phyloP scores from a whole-genome alignment of 169 alveolate species.

The Plasmodium reichenowi region DNA sequence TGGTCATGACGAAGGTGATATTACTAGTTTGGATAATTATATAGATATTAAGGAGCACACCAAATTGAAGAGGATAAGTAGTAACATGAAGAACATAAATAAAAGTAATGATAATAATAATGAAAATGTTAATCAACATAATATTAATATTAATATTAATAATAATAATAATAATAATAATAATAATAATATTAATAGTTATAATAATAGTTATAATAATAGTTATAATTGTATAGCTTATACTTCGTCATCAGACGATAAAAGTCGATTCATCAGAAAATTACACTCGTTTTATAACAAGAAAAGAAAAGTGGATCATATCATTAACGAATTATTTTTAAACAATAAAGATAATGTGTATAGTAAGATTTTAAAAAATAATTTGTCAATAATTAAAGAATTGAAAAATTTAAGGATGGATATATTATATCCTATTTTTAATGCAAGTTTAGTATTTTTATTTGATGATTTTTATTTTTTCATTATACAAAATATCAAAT shows the following conservation, averaged over 20 bases:
- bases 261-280: constrained; percentile 31
- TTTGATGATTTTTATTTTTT: constrained; percentile 74
- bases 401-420: constrained; percentile 37
- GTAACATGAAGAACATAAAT: background rate
- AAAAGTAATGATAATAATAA: background rate
- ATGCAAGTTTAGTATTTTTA: constrained; percentile 65
- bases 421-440: constrained; percentile 72
- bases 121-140: background rate
- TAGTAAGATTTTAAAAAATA: constrained; percentile 70
- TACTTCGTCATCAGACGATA: background rate
- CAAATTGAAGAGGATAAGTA: constrained; percentile 21
- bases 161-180: background rate
- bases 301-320: constrained; percentile 21
- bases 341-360: constrained; percentile 72
- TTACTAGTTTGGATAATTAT: background rate
- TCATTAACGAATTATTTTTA: constrained; percentile 29
- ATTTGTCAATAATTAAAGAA: constrained; percentile 51
- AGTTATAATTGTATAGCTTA: background rate
- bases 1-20: constrained; percentile 11
- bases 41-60: constrained; percentile 25
- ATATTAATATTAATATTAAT: background rate
- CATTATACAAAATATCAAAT: constrained; percentile 71
- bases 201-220: background rate
- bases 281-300: constrained; percentile 18
- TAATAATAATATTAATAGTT: too few relatives aligned